Conservation (phyloP, 106 monocot species). For the Dendrobium chrysotoxum region DNA sequence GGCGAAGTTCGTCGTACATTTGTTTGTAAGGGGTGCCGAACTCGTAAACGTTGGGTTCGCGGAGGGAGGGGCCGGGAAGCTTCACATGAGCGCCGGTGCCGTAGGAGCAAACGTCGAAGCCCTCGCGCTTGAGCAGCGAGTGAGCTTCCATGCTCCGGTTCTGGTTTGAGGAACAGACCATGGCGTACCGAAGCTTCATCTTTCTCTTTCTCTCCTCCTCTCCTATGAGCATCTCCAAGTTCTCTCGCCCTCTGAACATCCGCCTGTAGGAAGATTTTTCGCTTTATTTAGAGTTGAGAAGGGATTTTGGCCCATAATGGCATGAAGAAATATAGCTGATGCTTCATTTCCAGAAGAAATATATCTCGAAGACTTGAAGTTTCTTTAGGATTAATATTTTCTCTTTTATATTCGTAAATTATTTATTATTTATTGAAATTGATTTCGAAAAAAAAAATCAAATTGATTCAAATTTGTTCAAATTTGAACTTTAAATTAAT, state of each 20-base stretch:
- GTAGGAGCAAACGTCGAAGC: conserved; percentile 84
- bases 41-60: conserved; percentile 93
- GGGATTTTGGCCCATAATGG: too few relatives aligned
- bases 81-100: conserved; percentile 93
- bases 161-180: conserved; percentile 99
- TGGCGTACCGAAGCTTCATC: conserved; percentile 65
- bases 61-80: conserved; percentile 92
- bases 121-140: conserved; percentile 63
- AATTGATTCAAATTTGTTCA: too few relatives aligned
- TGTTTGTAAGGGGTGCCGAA: conserved; percentile 91
- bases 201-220: background rate
- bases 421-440: too few relatives aligned
- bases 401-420: too few relatives aligned
- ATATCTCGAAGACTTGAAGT: too few relatives aligned
- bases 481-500: too few relatives aligned
- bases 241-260: background rate
- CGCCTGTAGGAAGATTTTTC: too few relatives aligned
- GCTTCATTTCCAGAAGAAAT: too few relatives aligned
- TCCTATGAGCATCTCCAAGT: background rate
- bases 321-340: too few relatives aligned
- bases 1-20: conserved; percentile 85
- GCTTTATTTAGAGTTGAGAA: too few relatives aligned
- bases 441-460: too few relatives aligned
- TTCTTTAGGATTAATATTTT: too few relatives aligned
- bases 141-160: conserved; percentile 99